Conservation (phyloP, 176 grass and related monocot genomes). For the Zizania latifolia region DNA sequence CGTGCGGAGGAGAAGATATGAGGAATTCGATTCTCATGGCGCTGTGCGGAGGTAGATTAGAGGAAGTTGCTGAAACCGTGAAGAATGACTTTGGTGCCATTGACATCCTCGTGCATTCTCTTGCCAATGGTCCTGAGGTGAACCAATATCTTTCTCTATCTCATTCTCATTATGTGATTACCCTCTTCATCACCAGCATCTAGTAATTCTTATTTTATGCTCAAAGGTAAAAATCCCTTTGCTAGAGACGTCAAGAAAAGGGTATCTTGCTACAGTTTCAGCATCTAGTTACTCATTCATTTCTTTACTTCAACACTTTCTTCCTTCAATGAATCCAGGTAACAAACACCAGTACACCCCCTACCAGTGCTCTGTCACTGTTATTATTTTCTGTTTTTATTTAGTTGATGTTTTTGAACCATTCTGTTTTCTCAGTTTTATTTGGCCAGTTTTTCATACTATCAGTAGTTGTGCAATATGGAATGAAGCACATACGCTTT, state of each 20-base stretch:
- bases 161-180: neutral
- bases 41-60: too few species aligned
- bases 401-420: too few species aligned
- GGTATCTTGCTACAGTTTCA: too few species aligned
- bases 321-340: conserved; percentile 95
- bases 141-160: neutral
- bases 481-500: too few species aligned
- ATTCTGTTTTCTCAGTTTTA: too few species aligned
- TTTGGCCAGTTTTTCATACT: too few species aligned
- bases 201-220: neutral
- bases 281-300: conserved; percentile 91
- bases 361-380: neutral
- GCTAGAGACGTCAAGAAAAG: conserved; percentile 87
- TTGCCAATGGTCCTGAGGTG: conserved; percentile 94
- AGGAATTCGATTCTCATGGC: too few species aligned
- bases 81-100: conserved; percentile 94
- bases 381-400: too few species aligned
- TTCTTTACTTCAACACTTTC: conserved; percentile 82
- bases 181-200: neutral
- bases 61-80: conserved; percentile 87
- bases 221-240: conserved; percentile 77
- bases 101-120: conserved; percentile 94
- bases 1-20: too few species aligned
- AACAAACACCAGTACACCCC: too few species aligned
- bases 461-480: too few species aligned